These are phyloP conservation scores for Aspergillus sparsus DNA, from an alignment of 495 filamentous ascomycete genomes.

Conservation along the genomic window DNA sequence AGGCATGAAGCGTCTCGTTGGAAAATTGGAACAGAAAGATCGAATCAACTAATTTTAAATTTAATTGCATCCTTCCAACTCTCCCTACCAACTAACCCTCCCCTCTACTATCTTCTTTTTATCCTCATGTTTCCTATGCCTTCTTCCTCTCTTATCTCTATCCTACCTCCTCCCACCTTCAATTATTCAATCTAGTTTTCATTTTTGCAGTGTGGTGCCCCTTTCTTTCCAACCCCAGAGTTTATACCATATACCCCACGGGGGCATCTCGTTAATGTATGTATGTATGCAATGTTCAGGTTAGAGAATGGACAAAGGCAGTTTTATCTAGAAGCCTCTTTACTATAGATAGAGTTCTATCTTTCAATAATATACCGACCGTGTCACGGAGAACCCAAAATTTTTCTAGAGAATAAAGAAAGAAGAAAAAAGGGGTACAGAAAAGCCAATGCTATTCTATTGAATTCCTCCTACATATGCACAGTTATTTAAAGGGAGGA, in stretches of 20 bases:
- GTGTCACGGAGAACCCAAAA: no score
- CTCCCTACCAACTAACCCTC: not conserved
- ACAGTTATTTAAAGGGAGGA: not conserved
- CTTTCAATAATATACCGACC: no score
- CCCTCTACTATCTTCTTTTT: not conserved
- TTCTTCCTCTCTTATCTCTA: not conserved
- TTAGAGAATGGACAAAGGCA: conserved; percentile 2
- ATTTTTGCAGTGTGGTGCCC: conserved; percentile 8
- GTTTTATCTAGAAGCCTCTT: not conserved
- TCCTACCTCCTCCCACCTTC: not conserved
- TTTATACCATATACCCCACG: conserved; percentile 19
- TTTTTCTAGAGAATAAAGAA: no score
- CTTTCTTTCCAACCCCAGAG: conserved; percentile 4
- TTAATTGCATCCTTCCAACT: not conserved
- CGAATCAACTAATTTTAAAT: conserved; percentile 22
- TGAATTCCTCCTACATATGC: not conserved
- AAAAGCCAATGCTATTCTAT: no score
- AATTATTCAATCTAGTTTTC: not conserved
- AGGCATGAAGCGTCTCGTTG: conserved; percentile 81
- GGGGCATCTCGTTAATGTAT: conserved; percentile 14
- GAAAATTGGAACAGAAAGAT: conserved; percentile 60
- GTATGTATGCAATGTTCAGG: conserved; percentile 2
- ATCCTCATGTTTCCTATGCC: not conserved
- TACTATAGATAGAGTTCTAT: no score
- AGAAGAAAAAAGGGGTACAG: not conserved